Percentiles rank a stretch among this genome's conserved stretches.
Conservation (phyloP, 805 yeast genomes). For the Wickerhamomyces subpelliculosus region DNA sequence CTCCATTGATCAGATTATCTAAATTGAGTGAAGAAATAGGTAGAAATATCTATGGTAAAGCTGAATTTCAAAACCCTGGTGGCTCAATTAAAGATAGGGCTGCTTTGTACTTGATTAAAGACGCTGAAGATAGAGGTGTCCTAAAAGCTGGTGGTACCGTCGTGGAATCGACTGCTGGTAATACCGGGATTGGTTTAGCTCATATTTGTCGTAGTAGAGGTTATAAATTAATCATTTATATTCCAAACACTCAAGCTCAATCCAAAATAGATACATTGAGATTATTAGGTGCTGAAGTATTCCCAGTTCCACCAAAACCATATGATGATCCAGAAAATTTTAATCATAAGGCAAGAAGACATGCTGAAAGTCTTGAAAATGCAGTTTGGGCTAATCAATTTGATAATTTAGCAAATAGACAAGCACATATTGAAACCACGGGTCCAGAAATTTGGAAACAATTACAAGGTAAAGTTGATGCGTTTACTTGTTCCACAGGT, state of each 20-base stretch:
- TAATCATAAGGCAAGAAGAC: constrained; percentile 81
- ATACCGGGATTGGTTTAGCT: constrained; percentile 92
- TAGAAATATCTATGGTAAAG: constrained; percentile 79
- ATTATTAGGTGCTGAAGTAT: constrained; percentile 77
- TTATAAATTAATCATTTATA: constrained; percentile 77
- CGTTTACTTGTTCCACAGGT: constrained; percentile 86
- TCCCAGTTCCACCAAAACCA: constrained; percentile 86
- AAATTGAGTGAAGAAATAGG: constrained; percentile 51
- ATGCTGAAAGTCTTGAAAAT: constrained; percentile 67
- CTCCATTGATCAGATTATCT: constrained; percentile 68
- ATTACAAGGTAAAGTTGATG: constrained; percentile 69
- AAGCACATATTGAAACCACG: constrained; percentile 82
- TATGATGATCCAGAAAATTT: constrained; percentile 76
- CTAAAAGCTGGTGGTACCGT: constrained; percentile 76
- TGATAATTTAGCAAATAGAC: constrained; percentile 82
- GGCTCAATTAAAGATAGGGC: constrained; percentile 92
- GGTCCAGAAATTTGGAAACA: constrained; percentile 94
- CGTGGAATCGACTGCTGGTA: constrained; percentile 93
- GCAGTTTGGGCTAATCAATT: constrained; percentile 94
- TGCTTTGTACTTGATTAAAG: constrained; percentile 67
- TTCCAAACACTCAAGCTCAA: constrained; percentile 87
- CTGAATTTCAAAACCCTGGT: constrained; percentile 91
- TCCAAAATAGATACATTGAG: constrained; percentile 69
- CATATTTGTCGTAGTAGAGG: constrained; percentile 76
- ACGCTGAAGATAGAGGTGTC: constrained; percentile 66